These are phyloP conservation scores for Phytophthora pinifolia DNA, from an alignment of 352 stramenopile genomes.

Conservation along the genomic window DNA sequence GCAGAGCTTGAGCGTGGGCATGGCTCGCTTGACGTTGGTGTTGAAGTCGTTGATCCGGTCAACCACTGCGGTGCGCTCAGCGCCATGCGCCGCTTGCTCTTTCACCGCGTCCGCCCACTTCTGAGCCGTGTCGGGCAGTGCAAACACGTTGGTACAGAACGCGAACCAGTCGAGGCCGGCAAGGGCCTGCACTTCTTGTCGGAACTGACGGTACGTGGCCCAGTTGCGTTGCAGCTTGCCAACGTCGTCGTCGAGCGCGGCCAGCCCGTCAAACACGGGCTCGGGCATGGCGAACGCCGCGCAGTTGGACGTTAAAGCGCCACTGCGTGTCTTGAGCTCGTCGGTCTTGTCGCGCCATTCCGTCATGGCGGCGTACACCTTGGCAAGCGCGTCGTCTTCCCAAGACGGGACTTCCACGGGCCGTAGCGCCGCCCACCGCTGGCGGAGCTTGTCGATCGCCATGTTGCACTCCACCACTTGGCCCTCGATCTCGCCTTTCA, in stretches of 20 bases:
- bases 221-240: constrained; percentile 70
- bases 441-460: constrained; percentile 89
- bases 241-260: constrained; percentile 79
- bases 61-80: constrained; percentile 63
- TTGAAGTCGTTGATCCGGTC: constrained; percentile 74
- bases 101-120: constrained; percentile 92
- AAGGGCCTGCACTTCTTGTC: constrained; percentile 70
- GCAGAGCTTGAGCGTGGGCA: constrained; percentile 94
- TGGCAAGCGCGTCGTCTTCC: constrained; percentile 65
- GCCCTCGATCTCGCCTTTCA: constrained; percentile 89
- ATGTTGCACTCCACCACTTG: constrained; percentile 90
- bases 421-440: constrained; percentile 88
- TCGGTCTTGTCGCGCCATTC: constrained; percentile 88
- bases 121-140: constrained; percentile 88
- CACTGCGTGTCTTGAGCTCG: constrained; percentile 57
- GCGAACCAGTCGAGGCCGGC: constrained; percentile 93
- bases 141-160: constrained; percentile 93
- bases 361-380: constrained; percentile 82
- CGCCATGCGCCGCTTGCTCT: constrained; percentile 34
- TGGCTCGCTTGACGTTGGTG: constrained; percentile 84
- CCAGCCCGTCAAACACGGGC: constrained; percentile 83
- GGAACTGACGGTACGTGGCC: constrained; percentile 88
- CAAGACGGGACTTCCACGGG: constrained; percentile 83
- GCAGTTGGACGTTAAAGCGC: constrained; percentile 85
- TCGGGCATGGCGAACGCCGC: constrained; percentile 85